Evolutionary conservation across 768 basidiomycete species (phyloP).

Genomic region (Phaffia australis): DNA sequence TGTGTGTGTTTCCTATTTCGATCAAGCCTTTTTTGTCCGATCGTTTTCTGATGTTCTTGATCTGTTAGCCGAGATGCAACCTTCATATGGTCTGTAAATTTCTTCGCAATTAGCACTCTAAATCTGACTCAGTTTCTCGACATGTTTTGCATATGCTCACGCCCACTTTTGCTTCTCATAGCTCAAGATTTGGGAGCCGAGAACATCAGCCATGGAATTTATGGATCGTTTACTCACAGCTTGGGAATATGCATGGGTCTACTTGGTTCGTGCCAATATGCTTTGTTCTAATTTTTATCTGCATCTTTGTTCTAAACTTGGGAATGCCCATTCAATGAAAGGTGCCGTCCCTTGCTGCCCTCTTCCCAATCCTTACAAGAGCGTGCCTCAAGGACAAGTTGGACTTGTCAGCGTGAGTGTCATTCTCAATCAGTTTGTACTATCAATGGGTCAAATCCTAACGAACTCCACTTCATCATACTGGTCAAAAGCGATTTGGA

Average conservation of each 20-base stretch:
- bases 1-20: too few relatives aligned
- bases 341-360: conserved; percentile 26
- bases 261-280: conserved; percentile 52
- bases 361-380: conserved; percentile 39
- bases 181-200: conserved; percentile 71
- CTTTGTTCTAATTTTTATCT: conserved; percentile 42
- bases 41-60: too few relatives aligned
- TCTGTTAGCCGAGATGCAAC: conserved; percentile 44
- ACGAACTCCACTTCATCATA: conserved; percentile 7
- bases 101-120: not conserved
- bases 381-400: conserved; percentile 63
- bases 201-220: conserved; percentile 69
- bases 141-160: too few relatives aligned
- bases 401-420: conserved; percentile 8
- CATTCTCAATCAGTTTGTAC: conserved; percentile 2
- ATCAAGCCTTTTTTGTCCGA: too few relatives aligned
- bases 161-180: not conserved
- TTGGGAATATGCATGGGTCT: conserved; percentile 55
- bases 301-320: conserved; percentile 39
- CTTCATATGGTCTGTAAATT: conserved; percentile 45
- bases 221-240: conserved; percentile 64
- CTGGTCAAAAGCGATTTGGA: conserved; percentile 3
- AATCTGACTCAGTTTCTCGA: not conserved
- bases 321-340: not conserved
- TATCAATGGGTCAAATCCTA: conserved; percentile 22